Percentiles rank a stretch among this genome's conserved stretches.
phyloP scores from a whole-genome alignment of 1,139 yeast genomes.

The Hansenula sp. region DNA sequence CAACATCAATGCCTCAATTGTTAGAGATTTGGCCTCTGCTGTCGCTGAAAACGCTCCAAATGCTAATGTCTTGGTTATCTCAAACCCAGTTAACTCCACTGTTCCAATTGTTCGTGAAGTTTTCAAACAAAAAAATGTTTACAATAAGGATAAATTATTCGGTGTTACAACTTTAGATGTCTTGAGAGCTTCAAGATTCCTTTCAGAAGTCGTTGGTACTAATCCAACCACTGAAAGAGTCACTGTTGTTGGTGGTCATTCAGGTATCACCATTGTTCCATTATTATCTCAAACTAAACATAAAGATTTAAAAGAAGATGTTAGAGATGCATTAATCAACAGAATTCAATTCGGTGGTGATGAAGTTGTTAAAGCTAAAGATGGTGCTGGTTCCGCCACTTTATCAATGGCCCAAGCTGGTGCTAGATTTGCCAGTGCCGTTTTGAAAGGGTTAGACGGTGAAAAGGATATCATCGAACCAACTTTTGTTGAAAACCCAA shows the following conservation, averaged over 20 bases:
- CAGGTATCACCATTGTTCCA: slow-evolving; percentile 98
- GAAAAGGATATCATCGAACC: slow-evolving; percentile 72
- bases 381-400: slow-evolving; percentile 99
- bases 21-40: slow-evolving; percentile 86
- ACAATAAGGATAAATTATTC: slow-evolving; percentile 86
- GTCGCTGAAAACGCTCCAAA: slow-evolving; percentile 84
- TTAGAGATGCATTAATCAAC: slow-evolving; percentile 68
- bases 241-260: slow-evolving; percentile 94
- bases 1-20: slow-evolving; percentile 96
- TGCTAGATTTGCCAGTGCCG: slow-evolving; percentile 87
- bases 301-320: slow-evolving; percentile 50
- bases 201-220: slow-evolving; percentile 47
- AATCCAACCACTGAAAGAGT: slow-evolving; percentile 73
- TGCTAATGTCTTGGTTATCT: slow-evolving; percentile 82
- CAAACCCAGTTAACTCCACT: slow-evolving; percentile 98
- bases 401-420: slow-evolving; percentile 99
- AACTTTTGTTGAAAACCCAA: slow-evolving; percentile 76
- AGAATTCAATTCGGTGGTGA: slow-evolving; percentile 99
- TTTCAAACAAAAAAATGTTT: slow-evolving; percentile 78
- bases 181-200: slow-evolving; percentile 89
- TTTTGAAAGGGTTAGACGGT: slow-evolving; percentile 73
- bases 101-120: slow-evolving; percentile 98
- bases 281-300: slow-evolving; percentile 72
- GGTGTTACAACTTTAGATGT: slow-evolving; percentile 98
- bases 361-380: slow-evolving; percentile 97